Conservation (phyloP, 352 stramenopile species). For the Globisporangium apiculatum region DNA sequence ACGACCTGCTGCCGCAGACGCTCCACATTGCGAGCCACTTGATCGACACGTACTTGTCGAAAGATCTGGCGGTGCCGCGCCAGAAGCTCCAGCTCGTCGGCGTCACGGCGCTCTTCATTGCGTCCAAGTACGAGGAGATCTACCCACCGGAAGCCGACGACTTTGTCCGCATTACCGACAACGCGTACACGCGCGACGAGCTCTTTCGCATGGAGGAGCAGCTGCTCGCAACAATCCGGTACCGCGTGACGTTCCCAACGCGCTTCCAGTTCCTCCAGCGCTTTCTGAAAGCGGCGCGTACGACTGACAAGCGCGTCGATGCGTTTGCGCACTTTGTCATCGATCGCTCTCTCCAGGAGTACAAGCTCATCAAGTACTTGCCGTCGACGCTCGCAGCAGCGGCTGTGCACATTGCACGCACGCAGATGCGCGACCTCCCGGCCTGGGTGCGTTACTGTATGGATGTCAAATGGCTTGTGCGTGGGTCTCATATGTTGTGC, state of each 20-base stretch:
- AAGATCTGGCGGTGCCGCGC: conserved; percentile 57
- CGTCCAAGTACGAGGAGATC: conserved; percentile 98
- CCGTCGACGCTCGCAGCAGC: conserved; percentile 96
- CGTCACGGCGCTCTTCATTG: conserved; percentile 94
- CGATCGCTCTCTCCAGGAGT: too few species aligned
- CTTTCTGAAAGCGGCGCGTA: conserved; percentile 80
- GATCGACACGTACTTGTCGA: conserved; percentile 79
- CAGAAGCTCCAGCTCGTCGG: conserved; percentile 94
- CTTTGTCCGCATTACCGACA: conserved; percentile 97
- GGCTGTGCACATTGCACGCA: conserved; percentile 94
- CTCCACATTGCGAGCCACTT: conserved; percentile 81
- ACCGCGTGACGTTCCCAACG: conserved; percentile 81
- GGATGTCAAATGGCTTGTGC: background rate
- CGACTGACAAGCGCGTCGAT: conserved; percentile 62
- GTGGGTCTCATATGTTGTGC: too few species aligned
- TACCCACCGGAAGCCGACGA: conserved; percentile 91
- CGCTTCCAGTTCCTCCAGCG: conserved; percentile 81
- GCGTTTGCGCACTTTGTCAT: conserved; percentile 96
- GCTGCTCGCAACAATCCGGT: conserved; percentile 60
- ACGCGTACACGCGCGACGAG: conserved; percentile 87
- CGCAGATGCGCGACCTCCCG: conserved; percentile 66
- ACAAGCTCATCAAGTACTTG: conserved; percentile 96
- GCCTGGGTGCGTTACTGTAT: conserved; percentile 46
- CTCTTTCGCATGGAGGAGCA: conserved; percentile 82
- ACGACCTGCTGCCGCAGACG: conserved; percentile 67